Conservation (phyloP, 164 flowering plant genomes). For the Vitis labrusca region DNA sequence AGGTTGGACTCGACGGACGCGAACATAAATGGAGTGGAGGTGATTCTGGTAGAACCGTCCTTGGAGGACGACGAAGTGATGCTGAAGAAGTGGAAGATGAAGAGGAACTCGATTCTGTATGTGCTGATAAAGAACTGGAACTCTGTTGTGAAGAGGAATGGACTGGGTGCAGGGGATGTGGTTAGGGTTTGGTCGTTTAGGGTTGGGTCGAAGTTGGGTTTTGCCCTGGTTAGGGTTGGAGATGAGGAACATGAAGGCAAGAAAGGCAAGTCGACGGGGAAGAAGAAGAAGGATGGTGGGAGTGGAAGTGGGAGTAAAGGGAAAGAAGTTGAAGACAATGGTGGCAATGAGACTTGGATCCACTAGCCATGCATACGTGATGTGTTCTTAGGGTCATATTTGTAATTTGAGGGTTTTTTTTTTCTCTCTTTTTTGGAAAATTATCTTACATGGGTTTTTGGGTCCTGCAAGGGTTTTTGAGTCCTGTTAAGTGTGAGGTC, state of each 20-base stretch:
- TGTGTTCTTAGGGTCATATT: too few species aligned
- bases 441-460: too few species aligned
- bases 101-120: neutral
- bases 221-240: neutral
- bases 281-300: too few species aligned
- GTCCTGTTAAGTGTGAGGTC: too few species aligned
- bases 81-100: neutral
- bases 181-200: neutral
- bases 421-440: too few species aligned
- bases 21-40: neutral
- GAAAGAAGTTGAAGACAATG: too few species aligned
- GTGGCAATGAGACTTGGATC: too few species aligned
- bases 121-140: neutral
- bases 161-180: neutral
- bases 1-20: neutral
- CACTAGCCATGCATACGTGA: too few species aligned
- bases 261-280: too few species aligned
- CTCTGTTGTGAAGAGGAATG: neutral
- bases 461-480: too few species aligned
- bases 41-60: neutral
- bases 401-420: too few species aligned
- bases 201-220: neutral
- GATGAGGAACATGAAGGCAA: neutral
- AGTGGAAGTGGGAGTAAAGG: too few species aligned
- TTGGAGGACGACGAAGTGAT: neutral